These are phyloP conservation scores for Limnomonas spitsbergensis DNA, from an alignment of 139 green algal species.

Conservation along the genomic window DNA sequence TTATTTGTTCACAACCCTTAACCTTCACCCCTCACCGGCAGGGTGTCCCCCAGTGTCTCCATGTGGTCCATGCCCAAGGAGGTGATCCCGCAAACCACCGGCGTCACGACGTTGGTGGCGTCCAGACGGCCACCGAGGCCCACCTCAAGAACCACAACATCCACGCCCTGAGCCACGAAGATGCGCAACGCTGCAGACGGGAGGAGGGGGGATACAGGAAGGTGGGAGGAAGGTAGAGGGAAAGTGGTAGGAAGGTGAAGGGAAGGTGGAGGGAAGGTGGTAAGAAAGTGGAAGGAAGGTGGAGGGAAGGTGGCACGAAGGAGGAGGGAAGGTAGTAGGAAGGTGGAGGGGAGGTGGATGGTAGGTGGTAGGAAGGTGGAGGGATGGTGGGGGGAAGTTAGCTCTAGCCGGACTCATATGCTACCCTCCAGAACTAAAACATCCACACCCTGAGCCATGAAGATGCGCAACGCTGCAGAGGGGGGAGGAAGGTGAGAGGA, in stretches of 20 bases:
- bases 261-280: too few species aligned
- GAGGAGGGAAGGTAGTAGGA: too few species aligned
- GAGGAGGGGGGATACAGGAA: too few species aligned
- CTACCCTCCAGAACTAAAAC: slow-evolving; percentile 91
- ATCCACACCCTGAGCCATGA: slow-evolving; percentile 60
- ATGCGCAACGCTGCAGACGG: slow-evolving; percentile 29
- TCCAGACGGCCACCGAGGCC: slow-evolving; percentile 93
- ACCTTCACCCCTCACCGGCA: slow-evolving; percentile 67
- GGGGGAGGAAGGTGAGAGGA: too few species aligned
- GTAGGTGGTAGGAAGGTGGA: too few species aligned
- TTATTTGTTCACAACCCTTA: too few species aligned
- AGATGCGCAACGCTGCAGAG: slow-evolving; percentile 28
- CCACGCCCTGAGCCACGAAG: slow-evolving; percentile 46
- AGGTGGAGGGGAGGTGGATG: too few species aligned
- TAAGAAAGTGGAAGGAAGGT: too few species aligned
- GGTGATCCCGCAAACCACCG: slow-evolving; percentile 62
- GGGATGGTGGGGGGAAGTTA: too few species aligned
- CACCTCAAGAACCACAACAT: slow-evolving; percentile 91
- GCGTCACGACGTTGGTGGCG: slow-evolving; percentile 81
- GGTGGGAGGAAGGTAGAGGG: too few species aligned
- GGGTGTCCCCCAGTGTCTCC: slow-evolving; percentile 89
- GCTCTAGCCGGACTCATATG: slow-evolving; percentile 92
- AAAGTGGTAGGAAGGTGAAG: too few species aligned
- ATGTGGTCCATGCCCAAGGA: slow-evolving; percentile 94
- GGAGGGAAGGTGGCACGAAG: too few species aligned